Evolutionary conservation across 148 eudicot species (phyloP).

Genomic region (Arbutus unedo): DNA sequence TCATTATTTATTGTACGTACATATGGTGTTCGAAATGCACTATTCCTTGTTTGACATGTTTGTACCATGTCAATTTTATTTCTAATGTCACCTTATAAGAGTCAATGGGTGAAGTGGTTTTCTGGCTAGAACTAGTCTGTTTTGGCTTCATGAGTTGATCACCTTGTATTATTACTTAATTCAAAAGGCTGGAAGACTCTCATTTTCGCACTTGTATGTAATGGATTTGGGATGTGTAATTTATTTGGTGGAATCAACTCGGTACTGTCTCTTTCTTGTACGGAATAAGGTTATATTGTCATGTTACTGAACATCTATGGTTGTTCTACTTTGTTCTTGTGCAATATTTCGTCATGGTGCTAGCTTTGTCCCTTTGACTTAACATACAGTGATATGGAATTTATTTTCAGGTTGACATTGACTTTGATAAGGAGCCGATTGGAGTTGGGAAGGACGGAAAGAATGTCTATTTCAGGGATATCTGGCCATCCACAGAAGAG

Average conservation of each 20-base stretch:
- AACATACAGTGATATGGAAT: background rate
- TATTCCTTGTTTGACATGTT: conserved; percentile 2
- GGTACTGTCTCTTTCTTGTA: background rate
- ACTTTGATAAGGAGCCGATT: conserved; percentile 29
- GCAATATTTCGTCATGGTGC: background rate
- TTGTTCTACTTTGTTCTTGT: background rate
- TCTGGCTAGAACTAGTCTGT: background rate
- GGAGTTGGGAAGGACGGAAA: conserved; percentile 32
- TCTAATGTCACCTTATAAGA: background rate
- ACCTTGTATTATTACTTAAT: background rate
- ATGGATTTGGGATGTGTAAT: background rate
- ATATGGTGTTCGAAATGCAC: background rate
- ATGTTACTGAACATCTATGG: background rate
- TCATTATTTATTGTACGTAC: background rate
- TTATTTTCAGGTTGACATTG: conserved; percentile 23
- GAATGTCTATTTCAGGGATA: conserved; percentile 28
- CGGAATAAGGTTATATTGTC: background rate
- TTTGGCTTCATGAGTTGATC: background rate
- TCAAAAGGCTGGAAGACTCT: background rate
- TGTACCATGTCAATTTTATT: background rate
- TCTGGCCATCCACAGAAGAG: conserved; percentile 31
- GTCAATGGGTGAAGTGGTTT: background rate
- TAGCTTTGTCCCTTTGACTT: background rate
- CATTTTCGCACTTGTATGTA: background rate
- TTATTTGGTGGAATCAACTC: background rate